phyloP scores from a whole-genome alignment of 805 yeast genomes.

The Nadsonia fulvescens region DNA sequence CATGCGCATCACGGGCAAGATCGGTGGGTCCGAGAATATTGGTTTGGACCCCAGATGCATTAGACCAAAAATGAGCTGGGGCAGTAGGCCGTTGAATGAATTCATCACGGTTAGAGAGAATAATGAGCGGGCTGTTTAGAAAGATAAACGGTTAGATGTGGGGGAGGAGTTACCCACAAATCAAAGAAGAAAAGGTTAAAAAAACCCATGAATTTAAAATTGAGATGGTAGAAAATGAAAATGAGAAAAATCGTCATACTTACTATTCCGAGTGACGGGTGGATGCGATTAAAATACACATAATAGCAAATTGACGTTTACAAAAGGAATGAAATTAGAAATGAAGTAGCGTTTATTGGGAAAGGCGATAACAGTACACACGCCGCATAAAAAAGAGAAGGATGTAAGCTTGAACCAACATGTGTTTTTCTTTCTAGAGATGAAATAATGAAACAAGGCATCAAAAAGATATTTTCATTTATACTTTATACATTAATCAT shows the following conservation, averaged over 20 bases:
- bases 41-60: slow-evolving; percentile 13
- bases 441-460: too few species aligned
- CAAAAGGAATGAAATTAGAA: too few species aligned
- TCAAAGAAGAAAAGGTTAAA: neutral
- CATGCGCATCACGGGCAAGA: slow-evolving; percentile 51
- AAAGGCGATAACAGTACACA: too few species aligned
- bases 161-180: too few species aligned
- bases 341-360: too few species aligned
- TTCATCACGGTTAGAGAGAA: slow-evolving; percentile 81
- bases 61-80: slow-evolving; percentile 26
- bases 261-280: slow-evolving; percentile 48
- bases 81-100: slow-evolving; percentile 56
- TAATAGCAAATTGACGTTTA: too few species aligned
- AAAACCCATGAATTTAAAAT: neutral
- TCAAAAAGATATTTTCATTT: too few species aligned
- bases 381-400: too few species aligned
- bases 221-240: too few species aligned
- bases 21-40: slow-evolving; percentile 53
- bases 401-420: too few species aligned
- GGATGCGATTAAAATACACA: slow-evolving; percentile 69
- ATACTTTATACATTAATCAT: too few species aligned
- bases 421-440: too few species aligned
- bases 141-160: slow-evolving; percentile 1
- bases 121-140: slow-evolving; percentile 43
- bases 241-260: slow-evolving; percentile 7